phyloP scores from a whole-genome alignment of 352 stramenopile species.

The Globisporangium sylvaticum region DNA sequence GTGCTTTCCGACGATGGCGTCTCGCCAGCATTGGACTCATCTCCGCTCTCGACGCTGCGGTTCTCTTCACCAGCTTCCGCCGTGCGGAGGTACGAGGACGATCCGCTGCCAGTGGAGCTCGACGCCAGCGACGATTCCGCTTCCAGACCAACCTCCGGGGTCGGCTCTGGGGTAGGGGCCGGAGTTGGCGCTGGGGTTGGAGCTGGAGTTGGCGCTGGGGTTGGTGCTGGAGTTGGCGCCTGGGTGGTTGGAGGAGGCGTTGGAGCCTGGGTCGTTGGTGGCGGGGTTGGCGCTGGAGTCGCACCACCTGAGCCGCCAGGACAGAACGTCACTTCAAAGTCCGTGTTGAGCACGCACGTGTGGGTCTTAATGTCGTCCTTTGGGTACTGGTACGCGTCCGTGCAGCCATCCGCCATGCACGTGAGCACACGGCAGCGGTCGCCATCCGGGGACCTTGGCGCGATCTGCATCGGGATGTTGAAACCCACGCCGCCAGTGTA shows the following conservation, averaged over 20 bases:
- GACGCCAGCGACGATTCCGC: not conserved
- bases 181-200: conserved; percentile 14
- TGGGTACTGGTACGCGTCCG: conserved; percentile 65
- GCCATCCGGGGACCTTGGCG: conserved; percentile 29
- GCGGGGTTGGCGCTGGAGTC: conserved; percentile 14
- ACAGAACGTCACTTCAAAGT: conserved; percentile 67
- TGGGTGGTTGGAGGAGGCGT: conserved; percentile 19
- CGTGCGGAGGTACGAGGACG: conserved; percentile 3
- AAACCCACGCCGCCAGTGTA: conserved; percentile 56
- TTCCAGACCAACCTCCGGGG: conserved; percentile 13
- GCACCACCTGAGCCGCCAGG: conserved; percentile 16
- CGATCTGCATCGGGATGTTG: conserved; percentile 72
- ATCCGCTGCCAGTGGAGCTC: not conserved
- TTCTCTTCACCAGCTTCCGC: conserved; percentile 9
- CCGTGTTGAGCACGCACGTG: conserved; percentile 34
- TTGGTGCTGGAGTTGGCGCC: conserved; percentile 4
- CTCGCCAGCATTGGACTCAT: conserved; percentile 9
- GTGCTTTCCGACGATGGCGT: conserved; percentile 9
- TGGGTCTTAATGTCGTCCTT: conserved; percentile 73
- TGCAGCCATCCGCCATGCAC: conserved; percentile 50
- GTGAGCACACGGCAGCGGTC: conserved; percentile 44
- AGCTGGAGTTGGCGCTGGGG: conserved; percentile 2
- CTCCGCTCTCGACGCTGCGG: conserved; percentile 12
- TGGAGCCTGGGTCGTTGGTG: conserved; percentile 19
- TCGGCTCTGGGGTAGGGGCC: conserved; percentile 15